Evolutionary conservation across 306 rosid species (phyloP), one percentile per base, ranked within the genome.

Genomic region (Cyclanthera cordifolia): DNA sequence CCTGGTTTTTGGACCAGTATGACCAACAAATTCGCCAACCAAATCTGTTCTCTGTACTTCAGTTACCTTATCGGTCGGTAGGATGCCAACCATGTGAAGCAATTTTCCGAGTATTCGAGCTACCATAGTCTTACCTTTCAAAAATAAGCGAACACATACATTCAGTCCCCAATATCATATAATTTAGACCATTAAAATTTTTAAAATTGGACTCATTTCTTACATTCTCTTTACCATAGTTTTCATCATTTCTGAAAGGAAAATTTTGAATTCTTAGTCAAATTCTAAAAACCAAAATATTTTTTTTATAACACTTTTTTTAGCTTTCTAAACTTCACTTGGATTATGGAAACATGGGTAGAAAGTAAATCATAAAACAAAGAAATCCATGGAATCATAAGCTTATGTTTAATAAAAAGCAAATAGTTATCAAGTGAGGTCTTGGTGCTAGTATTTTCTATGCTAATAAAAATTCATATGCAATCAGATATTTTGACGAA

Each of bases 21-120:
- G 99, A 73, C 99, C 99, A 28, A 94, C 95, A 77, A 88, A 90
- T 73, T 94, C 99, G 17, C 97, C 99, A 51, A 94, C 97, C 82
- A 94, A 86, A 77, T 94, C 99, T 3, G 99, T 94, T 11, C 99
- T 79, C 71, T 90, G 99, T 41, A 94, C 99, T 79, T 94, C 99
- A 23, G 95, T 94, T 73, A 94, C 99, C 76, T 75, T 86, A 73
- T 94, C 86, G 1, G 91, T 88, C 0, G 97, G 96, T 69, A 94
- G 86, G 79, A 94, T 86, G 76, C 99, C 97, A 49, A 94, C 97
- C 97, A 85, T 90, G 74, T 88, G 80, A 73, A 90, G 99, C 79
- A 94, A 79, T 76, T 74, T 90, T 74, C 99, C 97, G 60, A 94
- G 97, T 69, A 90, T 80, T 74, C 97, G 84, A 41, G 99, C 99